Percentiles rank a stretch among this genome's conserved stretches.
phyloP scores from a whole-genome alignment of 768 basidiomycete species.

The Leccinum longicurvipes region DNA sequence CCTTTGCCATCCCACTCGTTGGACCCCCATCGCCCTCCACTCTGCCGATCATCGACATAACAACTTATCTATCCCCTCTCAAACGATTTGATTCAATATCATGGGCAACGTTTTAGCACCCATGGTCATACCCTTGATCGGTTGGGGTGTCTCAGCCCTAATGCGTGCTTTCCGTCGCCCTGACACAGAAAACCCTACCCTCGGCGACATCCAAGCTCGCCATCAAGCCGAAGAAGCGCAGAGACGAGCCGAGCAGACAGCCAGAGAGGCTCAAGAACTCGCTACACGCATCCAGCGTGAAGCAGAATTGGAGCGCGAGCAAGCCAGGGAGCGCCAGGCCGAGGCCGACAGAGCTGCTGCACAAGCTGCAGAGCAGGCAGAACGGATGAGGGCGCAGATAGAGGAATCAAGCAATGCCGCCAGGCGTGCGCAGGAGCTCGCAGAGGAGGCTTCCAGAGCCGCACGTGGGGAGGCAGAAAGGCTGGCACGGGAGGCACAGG shows the following conservation, averaged over 20 bases:
- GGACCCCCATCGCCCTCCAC: background rate
- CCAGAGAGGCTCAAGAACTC: background rate
- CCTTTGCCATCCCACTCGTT: background rate
- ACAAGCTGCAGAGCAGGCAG: constrained; percentile 9
- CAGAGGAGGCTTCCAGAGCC: constrained; percentile 1
- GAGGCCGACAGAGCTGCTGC: constrained; percentile 2
- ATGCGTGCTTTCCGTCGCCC: background rate
- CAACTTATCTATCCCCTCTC: background rate
- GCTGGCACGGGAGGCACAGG: background rate
- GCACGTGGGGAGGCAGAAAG: constrained; percentile 4
- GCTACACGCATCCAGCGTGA: background rate
- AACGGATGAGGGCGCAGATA: constrained; percentile 9
- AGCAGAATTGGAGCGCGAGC: constrained; percentile 5
- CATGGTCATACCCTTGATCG: background rate
- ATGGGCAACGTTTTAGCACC: constrained; percentile 5
- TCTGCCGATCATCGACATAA: background rate
- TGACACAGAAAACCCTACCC: constrained; percentile 8
- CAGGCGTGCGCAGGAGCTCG: background rate
- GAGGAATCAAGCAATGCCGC: constrained; percentile 1
- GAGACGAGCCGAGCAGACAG: constrained; percentile 2
- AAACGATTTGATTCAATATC: background rate
- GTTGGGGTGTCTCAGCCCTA: background rate
- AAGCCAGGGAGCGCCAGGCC: constrained; percentile 2
- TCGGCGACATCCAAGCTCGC: constrained; percentile 6
- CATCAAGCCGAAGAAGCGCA: constrained; percentile 2